Conservation (phyloP, 805 yeast species). For the Saccharomycopsis oosterbeekiorum region DNA sequence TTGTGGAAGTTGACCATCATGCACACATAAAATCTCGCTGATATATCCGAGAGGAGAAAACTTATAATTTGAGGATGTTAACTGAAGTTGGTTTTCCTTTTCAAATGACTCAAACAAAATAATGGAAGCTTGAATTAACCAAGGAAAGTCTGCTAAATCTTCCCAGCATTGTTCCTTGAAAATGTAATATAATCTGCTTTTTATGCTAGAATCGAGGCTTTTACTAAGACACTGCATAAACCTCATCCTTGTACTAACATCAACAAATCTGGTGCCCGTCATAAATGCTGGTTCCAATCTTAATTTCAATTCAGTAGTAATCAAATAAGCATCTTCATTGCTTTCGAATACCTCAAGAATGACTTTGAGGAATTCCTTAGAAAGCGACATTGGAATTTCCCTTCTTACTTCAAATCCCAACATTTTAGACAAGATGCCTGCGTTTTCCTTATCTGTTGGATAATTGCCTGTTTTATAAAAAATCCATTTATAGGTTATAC, state of each 20-base stretch:
- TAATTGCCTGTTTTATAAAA: constrained; percentile 73
- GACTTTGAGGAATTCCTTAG: constrained; percentile 74
- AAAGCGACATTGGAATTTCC: constrained; percentile 52
- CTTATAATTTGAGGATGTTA: constrained; percentile 39
- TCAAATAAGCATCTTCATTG: constrained; percentile 39
- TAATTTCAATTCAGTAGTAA: constrained; percentile 81
- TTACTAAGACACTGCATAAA: constrained; percentile 71
- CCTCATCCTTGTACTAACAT: constrained; percentile 61
- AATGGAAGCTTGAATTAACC: constrained; percentile 92
- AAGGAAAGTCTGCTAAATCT: constrained; percentile 79
- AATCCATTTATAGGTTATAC: constrained; percentile 81
- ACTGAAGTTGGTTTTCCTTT: constrained; percentile 33
- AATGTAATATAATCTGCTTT: constrained; percentile 73
- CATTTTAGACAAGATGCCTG: constrained; percentile 89
- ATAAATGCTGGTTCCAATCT: constrained; percentile 94
- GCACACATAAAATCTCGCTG: constrained; percentile 17
- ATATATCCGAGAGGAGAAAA: constrained; percentile 43
- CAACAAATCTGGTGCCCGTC: constrained; percentile 82
- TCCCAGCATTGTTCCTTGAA: constrained; percentile 98
- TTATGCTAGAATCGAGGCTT: constrained; percentile 68
- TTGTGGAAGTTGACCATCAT: constrained; percentile 16
- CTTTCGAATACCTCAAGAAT: constrained; percentile 83
- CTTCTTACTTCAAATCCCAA: constrained; percentile 84
- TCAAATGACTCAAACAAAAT: constrained; percentile 73
- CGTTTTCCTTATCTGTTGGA: constrained; percentile 94